Evolutionary conservation across 2,329 filamentous ascomycete genomes (phyloP).

Genomic region (Fusarium sp.): DNA sequence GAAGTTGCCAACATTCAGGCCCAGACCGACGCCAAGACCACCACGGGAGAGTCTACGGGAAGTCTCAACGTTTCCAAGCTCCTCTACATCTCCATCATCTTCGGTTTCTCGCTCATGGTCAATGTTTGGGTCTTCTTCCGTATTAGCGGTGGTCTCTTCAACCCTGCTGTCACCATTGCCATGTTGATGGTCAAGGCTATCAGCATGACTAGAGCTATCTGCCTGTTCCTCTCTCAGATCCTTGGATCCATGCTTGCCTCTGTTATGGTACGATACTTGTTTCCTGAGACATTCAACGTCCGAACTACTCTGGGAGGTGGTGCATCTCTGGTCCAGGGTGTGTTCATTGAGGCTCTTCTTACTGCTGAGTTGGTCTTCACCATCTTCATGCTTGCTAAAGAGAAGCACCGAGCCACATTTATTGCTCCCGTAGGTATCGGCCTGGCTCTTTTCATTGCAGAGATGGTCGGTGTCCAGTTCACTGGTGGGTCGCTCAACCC

Average conservation of each 20-base stretch:
- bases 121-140: slow-evolving; percentile 61
- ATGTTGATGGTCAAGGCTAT: slow-evolving; percentile 62
- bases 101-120: slow-evolving; percentile 56
- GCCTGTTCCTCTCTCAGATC: slow-evolving; percentile 62
- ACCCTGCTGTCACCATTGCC: slow-evolving; percentile 58
- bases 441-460: slow-evolving; percentile 56
- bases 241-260: slow-evolving; percentile 57
- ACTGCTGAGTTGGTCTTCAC: slow-evolving; percentile 60
- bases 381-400: slow-evolving; percentile 62
- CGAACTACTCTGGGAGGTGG: slow-evolving; percentile 53
- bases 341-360: slow-evolving; percentile 61
- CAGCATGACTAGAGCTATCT: slow-evolving; percentile 54
- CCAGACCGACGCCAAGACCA: slow-evolving; percentile 48
- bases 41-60: slow-evolving; percentile 54
- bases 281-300: slow-evolving; percentile 55
- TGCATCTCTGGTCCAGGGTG: slow-evolving; percentile 55
- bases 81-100: slow-evolving; percentile 54
- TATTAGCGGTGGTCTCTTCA: slow-evolving; percentile 53
- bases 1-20: slow-evolving; percentile 53
- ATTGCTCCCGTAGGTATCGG: slow-evolving; percentile 60
- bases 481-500: slow-evolving; percentile 61
- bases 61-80: slow-evolving; percentile 56
- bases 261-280: slow-evolving; percentile 53
- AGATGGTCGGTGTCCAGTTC: slow-evolving; percentile 58
- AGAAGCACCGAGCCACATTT: slow-evolving; percentile 59